phyloP scores from a whole-genome alignment of 2,329 filamentous ascomycete species.

The Colletotrichum plurivorum region DNA sequence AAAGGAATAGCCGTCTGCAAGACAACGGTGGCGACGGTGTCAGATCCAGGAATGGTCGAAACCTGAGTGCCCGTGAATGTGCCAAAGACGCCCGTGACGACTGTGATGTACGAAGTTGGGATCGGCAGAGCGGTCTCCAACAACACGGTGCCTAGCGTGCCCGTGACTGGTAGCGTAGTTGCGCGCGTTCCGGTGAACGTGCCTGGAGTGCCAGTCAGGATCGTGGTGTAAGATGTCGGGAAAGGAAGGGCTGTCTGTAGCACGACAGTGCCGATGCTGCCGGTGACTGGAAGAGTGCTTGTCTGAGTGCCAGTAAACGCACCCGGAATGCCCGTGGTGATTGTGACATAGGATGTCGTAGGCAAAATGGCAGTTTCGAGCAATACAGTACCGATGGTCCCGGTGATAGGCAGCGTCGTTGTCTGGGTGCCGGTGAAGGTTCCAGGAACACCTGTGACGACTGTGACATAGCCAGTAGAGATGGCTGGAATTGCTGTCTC shows the following conservation, averaged over 20 bases:
- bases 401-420: neutral
- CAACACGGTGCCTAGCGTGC: neutral
- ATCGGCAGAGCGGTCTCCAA: conserved; percentile 8
- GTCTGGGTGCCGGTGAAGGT: conserved; percentile 6
- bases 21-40: conserved; percentile 3
- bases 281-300: neutral
- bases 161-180: neutral
- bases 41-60: neutral
- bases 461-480: conserved; percentile 3
- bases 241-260: conserved; percentile 10
- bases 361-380: neutral
- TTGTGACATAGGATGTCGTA: neutral
- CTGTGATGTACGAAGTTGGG: neutral
- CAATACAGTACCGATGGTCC: neutral
- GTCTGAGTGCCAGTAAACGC: neutral
- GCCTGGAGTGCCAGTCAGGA: neutral
- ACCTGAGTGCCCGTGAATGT: neutral
- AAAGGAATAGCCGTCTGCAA: conserved; percentile 17
- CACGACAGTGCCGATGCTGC: neutral
- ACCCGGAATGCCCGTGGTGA: neutral
- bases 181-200: conserved; percentile 3
- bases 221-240: conserved; percentile 4
- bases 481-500: neutral
- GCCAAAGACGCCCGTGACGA: neutral
- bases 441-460: conserved; percentile 11